Base-by-base conservation (phyloP, 306 rosid species). In the Cicer chorassanicum region DNA sequence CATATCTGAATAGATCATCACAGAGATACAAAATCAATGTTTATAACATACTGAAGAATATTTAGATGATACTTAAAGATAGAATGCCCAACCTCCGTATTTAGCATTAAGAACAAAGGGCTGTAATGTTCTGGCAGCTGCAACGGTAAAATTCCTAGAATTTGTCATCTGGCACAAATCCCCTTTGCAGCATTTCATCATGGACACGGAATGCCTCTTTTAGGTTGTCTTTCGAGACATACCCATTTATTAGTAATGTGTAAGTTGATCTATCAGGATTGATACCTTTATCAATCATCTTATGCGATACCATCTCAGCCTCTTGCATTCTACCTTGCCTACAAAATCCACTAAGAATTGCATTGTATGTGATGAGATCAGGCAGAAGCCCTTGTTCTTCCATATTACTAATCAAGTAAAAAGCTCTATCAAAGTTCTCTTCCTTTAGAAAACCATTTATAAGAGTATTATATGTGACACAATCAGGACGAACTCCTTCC, bases 101-200 rank as follows among this genome's bases (percentile, higher is more conserved):
- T 8, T 2, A 72, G 71, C 62, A 78, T 16, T 85, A 7, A 48
- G 55, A 79, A 59, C 78, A 43, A 34, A 65, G 34, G 50, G 44
- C 29, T 24, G 14, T 18, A 73, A 40, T 57, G 76, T 40, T 70
- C 57, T 61, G 46, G 36, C 72, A 41, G 59, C 34, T 5, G 70
- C 68, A 57, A 77, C 60, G 16, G 53, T 12, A 51, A 67, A 51
- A 50, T 34, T 65, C 68, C 82, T 79, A 94, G 83, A 88, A 91
- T 59, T 76, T 90, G 79, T 91, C 98, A 78, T 94, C 98, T 10
- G 97, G 98, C 72, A 86, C 87, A 74, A 90, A 92, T 57, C 98
- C 97, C 84, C 85, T 85, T 79, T 86, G 96, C 61, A 94, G 84
- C 97, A 94, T 91, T 80, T 90, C 96, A 78, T 94, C 98, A 24